Evolutionary conservation across 768 basidiomycete genomes (phyloP).

Genomic region (Favolaschia claudopus): DNA sequence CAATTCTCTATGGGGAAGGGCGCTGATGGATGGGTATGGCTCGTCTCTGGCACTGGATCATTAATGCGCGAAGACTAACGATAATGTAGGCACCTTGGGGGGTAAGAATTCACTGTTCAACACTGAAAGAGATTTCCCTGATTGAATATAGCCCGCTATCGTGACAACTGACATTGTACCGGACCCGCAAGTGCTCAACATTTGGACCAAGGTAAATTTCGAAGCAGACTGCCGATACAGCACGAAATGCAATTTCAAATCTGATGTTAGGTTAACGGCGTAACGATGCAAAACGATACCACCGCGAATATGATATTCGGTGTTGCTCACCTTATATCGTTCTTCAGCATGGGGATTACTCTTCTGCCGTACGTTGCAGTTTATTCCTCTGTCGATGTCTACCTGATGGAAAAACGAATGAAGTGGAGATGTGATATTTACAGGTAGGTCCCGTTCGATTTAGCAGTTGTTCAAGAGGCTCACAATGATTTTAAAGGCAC

Average conservation of each 20-base stretch:
- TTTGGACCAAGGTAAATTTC: constrained; percentile 53
- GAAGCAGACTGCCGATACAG: too few species aligned
- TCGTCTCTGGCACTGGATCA: neutral
- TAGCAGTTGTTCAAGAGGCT: neutral
- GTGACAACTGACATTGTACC: constrained; percentile 45
- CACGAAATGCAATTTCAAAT: too few species aligned
- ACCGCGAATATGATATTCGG: constrained; percentile 52
- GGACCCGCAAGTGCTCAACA: constrained; percentile 47
- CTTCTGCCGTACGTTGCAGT: constrained; percentile 41
- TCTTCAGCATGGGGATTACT: constrained; percentile 55
- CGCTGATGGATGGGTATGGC: constrained; percentile 43
- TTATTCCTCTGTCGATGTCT: neutral
- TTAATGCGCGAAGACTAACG: neutral
- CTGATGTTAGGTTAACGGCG: too few species aligned
- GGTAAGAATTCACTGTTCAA: constrained; percentile 18
- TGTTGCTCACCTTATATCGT: constrained; percentile 45
- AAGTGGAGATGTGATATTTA: constrained; percentile 50
- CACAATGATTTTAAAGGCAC: constrained; percentile 31
- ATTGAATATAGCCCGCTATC: constrained; percentile 32
- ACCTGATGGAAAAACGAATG: too few species aligned
- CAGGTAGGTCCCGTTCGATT: constrained; percentile 37
- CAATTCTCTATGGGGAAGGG: constrained; percentile 54
- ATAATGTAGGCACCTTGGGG: constrained; percentile 54
- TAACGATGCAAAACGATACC: constrained; percentile 46
- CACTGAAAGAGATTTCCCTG: neutral